Evolutionary conservation across 129 eudicot genomes (phyloP).

Genomic region (Solidago caesia): DNA sequence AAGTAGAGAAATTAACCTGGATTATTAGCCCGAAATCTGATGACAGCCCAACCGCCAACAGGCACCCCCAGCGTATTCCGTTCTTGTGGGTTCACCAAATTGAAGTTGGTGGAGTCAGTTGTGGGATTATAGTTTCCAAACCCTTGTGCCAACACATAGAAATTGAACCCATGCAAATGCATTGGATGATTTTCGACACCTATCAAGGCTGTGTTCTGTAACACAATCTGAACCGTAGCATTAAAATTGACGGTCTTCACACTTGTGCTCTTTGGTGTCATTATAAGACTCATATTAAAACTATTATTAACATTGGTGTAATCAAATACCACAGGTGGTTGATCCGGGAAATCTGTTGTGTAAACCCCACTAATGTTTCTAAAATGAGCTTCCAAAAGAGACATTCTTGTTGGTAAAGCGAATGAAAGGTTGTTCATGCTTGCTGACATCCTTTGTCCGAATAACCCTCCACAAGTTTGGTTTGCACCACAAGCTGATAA

Average conservation of each 20-base stretch:
- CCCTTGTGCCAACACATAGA: conserved; percentile 65
- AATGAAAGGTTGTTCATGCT: conserved; percentile 64
- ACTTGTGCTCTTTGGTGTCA: conserved; percentile 47
- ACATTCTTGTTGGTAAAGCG: conserved; percentile 39
- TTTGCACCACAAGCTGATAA: conserved; percentile 37
- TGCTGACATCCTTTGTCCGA: conserved; percentile 38
- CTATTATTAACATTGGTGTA: conserved; percentile 45
- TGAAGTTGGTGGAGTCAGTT: conserved; percentile 39
- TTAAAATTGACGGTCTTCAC: conserved; percentile 54
- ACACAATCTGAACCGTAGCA: conserved; percentile 53
- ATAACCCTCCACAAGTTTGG: conserved; percentile 38
- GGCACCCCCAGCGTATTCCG: conserved; percentile 45
- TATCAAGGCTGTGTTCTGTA: conserved; percentile 54
- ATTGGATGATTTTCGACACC: conserved; percentile 63
- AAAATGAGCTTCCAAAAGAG: conserved; percentile 50
- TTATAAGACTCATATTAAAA: conserved; percentile 37
- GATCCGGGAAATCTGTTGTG: conserved; percentile 48
- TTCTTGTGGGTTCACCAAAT: conserved; percentile 54
- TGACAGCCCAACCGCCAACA: background rate
- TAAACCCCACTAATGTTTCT: conserved; percentile 46
- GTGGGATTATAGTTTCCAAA: conserved; percentile 60
- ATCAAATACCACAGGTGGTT: conserved; percentile 48
- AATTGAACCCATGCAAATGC: conserved; percentile 66
- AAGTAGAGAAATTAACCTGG: background rate
- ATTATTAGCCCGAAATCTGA: background rate